These are phyloP conservation scores for Serendipita vermifera DNA, from an alignment of 768 basidiomycete species.

Conservation along the genomic window DNA sequence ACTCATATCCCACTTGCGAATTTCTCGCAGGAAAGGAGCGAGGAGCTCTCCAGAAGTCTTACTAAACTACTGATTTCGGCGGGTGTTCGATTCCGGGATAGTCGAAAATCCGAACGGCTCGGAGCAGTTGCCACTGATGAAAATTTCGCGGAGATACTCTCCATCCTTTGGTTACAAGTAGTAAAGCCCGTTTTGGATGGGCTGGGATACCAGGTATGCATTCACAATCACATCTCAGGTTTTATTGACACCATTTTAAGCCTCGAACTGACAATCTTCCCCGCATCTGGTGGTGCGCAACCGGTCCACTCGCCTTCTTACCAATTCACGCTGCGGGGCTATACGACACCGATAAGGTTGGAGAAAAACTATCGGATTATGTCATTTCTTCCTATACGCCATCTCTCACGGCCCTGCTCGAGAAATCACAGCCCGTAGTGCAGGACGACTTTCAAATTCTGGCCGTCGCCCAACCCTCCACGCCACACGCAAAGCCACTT, in stretches of 20 bases:
- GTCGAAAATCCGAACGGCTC: no score
- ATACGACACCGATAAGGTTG: neutral
- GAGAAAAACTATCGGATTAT: neutral
- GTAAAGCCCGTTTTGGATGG: neutral
- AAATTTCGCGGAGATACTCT: no score
- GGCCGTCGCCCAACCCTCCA: neutral
- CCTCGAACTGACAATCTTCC: neutral
- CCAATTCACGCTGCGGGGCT: neutral
- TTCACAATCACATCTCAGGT: neutral
- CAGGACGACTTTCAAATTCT: neutral
- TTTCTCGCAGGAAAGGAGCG: no score
- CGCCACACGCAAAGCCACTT: neutral
- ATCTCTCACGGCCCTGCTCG: neutral
- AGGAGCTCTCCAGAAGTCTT: no score
- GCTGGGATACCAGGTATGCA: neutral
- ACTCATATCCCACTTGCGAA: no score
- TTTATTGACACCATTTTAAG: neutral
- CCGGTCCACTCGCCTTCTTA: neutral
- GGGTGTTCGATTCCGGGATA: no score
- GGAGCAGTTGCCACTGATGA: no score
- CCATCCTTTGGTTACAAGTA: neutral
- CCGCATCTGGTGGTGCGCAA: neutral
- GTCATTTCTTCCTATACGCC: neutral
- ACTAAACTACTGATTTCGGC: no score
- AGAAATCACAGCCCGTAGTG: neutral